These are phyloP conservation scores for Flaveria robusta DNA, from an alignment of 129 eudicot species.

Conservation along the genomic window DNA sequence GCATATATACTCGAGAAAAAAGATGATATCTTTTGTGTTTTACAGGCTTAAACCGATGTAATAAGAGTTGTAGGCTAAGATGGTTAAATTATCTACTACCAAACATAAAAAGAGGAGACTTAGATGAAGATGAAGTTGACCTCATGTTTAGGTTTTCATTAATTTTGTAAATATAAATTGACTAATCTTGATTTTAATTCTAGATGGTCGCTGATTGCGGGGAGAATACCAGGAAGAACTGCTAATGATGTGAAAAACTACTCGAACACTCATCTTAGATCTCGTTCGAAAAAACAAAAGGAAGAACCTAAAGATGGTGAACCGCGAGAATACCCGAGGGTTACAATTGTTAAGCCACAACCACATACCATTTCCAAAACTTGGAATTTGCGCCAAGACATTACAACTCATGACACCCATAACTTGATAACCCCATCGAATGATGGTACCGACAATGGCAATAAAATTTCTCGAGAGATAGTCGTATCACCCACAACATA, in stretches of 20 bases:
- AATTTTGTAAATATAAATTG: background rate
- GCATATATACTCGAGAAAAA: too few relatives aligned
- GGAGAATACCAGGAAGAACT: conserved; percentile 67
- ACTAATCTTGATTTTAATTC: too few relatives aligned
- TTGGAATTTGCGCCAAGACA: background rate
- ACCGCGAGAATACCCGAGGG: background rate
- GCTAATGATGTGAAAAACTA: conserved; percentile 64
- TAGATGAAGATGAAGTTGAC: conserved; percentile 44
- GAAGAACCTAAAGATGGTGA: conserved; percentile 11
- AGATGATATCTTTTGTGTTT: too few relatives aligned
- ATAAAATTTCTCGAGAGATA: background rate
- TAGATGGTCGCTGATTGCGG: conserved; percentile 70
- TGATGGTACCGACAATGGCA: background rate
- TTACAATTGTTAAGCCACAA: conserved; percentile 35
- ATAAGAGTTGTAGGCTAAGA: conserved; percentile 45
- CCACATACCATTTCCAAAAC: conserved; percentile 39
- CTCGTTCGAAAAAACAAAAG: conserved; percentile 16
- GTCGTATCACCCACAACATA: background rate
- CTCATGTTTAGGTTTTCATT: conserved; percentile 30
- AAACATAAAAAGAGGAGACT: conserved; percentile 43
- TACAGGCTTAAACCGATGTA: conserved; percentile 43
- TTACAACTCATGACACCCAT: background rate
- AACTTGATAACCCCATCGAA: background rate
- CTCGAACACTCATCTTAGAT: conserved; percentile 50
- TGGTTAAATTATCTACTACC: conserved; percentile 47